Conservation (phyloP, 2,329 filamentous ascomycete species). For the Claviceps paspali region DNA sequence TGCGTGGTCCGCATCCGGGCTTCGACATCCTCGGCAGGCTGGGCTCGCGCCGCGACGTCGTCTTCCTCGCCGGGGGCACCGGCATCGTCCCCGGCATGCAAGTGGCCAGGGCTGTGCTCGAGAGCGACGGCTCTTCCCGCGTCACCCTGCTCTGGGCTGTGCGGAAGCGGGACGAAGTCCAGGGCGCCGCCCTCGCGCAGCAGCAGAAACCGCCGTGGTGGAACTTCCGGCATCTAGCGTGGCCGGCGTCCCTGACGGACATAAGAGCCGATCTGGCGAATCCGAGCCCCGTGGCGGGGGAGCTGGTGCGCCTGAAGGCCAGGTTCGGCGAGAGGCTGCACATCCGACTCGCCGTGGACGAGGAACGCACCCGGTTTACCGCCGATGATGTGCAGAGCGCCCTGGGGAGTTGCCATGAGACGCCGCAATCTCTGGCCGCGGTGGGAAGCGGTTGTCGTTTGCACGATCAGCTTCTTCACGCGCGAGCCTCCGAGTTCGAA, state of each 20-base stretch:
- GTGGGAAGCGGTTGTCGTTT: conserved; percentile 11
- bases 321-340: conserved; percentile 39
- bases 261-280: conserved; percentile 10
- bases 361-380: conserved; percentile 55
- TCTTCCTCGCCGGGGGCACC: conserved; percentile 86
- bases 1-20: conserved; percentile 66
- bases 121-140: conserved; percentile 14
- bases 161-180: conserved; percentile 40
- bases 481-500: conserved; percentile 17
- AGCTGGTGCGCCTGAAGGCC: conserved; percentile 47
- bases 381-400: conserved; percentile 29
- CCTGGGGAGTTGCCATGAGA: conserved; percentile 7
- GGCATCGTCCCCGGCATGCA: conserved; percentile 86
- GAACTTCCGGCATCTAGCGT: conserved; percentile 10
- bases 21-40: conserved; percentile 31
- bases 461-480: conserved; percentile 17
- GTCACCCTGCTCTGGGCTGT: conserved; percentile 76
- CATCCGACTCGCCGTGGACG: conserved; percentile 69
- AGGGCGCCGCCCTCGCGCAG: conserved; percentile 5
- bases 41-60: conserved; percentile 27
- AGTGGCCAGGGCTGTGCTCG: conserved; percentile 48
- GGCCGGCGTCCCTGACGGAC: conserved; percentile 7
- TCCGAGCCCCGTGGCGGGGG: conserved; percentile 38
- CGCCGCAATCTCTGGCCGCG: neutral
- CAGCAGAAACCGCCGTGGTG: conserved; percentile 10